Percentiles rank a stretch among this genome's conserved stretches.
phyloP scores from a whole-genome alignment of 805 yeast genomes.

The Sungouiella thailandica region DNA sequence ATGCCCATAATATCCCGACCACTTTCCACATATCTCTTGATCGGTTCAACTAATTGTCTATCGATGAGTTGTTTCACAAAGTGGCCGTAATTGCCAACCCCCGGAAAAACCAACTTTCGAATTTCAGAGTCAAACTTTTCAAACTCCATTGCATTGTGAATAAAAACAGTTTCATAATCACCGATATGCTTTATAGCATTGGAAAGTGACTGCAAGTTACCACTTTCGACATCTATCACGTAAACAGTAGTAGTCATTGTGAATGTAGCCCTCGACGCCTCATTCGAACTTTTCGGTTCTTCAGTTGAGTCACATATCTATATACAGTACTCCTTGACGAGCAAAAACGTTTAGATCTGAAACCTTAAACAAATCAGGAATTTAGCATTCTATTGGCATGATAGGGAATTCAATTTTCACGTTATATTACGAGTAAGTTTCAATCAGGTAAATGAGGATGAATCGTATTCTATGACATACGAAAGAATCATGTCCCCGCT shows the following conservation, averaged over 20 bases:
- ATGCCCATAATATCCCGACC: conserved; percentile 94
- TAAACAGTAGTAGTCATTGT: conserved; percentile 39
- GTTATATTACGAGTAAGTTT: too few relatives aligned
- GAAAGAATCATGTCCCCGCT: too few relatives aligned
- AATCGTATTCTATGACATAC: too few relatives aligned
- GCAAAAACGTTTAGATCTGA: too few relatives aligned
- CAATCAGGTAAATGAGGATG: too few relatives aligned
- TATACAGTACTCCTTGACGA: too few relatives aligned
- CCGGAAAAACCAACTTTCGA: conserved; percentile 73
- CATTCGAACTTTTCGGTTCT: too few relatives aligned
- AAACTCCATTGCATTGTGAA: conserved; percentile 57
- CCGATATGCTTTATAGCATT: conserved; percentile 84
- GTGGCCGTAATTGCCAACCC: conserved; percentile 97
- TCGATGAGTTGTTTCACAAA: conserved; percentile 67
- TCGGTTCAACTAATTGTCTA: conserved; percentile 61
- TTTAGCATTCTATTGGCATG: too few relatives aligned
- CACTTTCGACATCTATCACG: conserved; percentile 90
- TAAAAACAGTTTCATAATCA: conserved; percentile 52
- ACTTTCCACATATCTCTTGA: conserved; percentile 59
- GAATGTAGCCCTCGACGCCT: too few relatives aligned
- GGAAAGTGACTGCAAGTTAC: conserved; percentile 82
- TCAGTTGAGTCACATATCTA: too few relatives aligned
- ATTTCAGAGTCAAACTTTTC: conserved; percentile 38
- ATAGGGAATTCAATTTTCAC: too few relatives aligned
- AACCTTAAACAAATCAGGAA: too few relatives aligned